phyloP scores from a whole-genome alignment of 306 rosid species.

The Trifolium subterraneum region DNA sequence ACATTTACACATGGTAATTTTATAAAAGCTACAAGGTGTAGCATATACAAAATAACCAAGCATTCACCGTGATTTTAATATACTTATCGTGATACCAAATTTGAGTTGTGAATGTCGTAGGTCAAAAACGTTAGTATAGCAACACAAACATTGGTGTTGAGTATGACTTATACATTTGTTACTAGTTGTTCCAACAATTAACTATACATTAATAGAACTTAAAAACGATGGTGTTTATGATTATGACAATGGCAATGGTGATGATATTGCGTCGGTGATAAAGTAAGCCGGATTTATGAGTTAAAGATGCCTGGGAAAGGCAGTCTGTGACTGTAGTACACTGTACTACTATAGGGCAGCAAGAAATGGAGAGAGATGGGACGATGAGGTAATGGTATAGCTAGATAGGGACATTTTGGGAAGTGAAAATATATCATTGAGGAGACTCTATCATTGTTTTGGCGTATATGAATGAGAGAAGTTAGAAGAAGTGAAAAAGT shows the following conservation, averaged over 20 bases:
- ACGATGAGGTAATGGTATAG: background rate
- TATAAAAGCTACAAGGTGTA: too few relatives aligned
- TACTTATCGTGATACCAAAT: too few relatives aligned
- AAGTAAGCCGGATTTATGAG: conserved; percentile 43
- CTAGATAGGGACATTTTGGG: conserved; percentile 45
- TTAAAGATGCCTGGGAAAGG: conserved; percentile 59
- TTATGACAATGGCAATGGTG: background rate
- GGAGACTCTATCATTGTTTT: conserved; percentile 52
- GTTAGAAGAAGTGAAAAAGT: conserved; percentile 5
- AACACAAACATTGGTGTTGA: too few relatives aligned
- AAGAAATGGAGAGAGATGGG: conserved; percentile 36
- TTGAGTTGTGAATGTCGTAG: too few relatives aligned
- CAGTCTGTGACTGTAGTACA: conserved; percentile 41
- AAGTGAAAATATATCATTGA: conserved; percentile 20
- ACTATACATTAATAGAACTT: too few relatives aligned
- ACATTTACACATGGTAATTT: too few relatives aligned
- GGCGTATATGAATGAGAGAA: conserved; percentile 42
- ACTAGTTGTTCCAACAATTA: too few relatives aligned
- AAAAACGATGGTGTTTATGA: background rate
- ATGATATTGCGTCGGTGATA: conserved; percentile 39
- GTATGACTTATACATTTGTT: too few relatives aligned
- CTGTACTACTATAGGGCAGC: background rate
- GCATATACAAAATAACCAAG: too few relatives aligned
- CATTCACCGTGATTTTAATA: too few relatives aligned
- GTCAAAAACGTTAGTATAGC: too few relatives aligned